A percentile compares a stretch with the other conserved stretches of the same genome.
These are phyloP conservation scores for Mycena sp. DNA, from an alignment of 1,284 basidiomycete genomes.

Conservation along the genomic window DNA sequence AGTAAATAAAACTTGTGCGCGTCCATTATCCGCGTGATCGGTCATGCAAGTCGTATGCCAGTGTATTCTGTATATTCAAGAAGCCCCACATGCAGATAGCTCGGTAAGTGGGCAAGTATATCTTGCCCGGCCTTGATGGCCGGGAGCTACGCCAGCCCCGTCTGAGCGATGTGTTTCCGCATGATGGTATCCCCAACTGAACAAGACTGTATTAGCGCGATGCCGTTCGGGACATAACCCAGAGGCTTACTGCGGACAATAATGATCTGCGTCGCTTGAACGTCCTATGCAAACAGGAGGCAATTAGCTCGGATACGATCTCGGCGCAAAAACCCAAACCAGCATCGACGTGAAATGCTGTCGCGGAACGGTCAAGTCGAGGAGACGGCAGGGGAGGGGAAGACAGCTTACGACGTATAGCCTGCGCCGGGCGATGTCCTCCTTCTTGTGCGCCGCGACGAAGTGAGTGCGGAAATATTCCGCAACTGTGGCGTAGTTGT, in stretches of 20 bases:
- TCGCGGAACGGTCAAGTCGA: background rate
- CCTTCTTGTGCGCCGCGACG: constrained; percentile 73
- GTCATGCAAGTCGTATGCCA: too few relatives aligned
- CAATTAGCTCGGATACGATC: constrained; percentile 11
- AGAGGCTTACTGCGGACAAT: constrained; percentile 69
- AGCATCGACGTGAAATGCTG: constrained; percentile 84
- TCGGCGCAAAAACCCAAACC: constrained; percentile 48
- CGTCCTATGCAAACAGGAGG: constrained; percentile 57
- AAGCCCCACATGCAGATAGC: constrained; percentile 5
- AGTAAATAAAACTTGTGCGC: too few relatives aligned
- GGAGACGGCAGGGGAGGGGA: background rate
- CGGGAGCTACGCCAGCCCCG: constrained; percentile 7
- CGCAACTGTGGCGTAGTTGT: constrained; percentile 74
- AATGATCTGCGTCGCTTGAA: constrained; percentile 77
- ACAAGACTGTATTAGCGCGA: background rate
- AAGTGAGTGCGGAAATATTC: constrained; percentile 85
- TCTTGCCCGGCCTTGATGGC: too few relatives aligned
- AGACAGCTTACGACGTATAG: constrained; percentile 67
- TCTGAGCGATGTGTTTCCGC: constrained; percentile 28
- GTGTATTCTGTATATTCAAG: constrained; percentile 2
- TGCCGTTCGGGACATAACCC: background rate
- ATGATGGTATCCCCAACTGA: constrained; percentile 26
- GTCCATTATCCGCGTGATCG: too few relatives aligned
- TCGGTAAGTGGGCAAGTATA: too few relatives aligned
- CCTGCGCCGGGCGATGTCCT: constrained; percentile 65